These are phyloP conservation scores for Rhynchospora breviuscula DNA, from an alignment of 176 grass and related monocot species.

Conservation along the genomic window DNA sequence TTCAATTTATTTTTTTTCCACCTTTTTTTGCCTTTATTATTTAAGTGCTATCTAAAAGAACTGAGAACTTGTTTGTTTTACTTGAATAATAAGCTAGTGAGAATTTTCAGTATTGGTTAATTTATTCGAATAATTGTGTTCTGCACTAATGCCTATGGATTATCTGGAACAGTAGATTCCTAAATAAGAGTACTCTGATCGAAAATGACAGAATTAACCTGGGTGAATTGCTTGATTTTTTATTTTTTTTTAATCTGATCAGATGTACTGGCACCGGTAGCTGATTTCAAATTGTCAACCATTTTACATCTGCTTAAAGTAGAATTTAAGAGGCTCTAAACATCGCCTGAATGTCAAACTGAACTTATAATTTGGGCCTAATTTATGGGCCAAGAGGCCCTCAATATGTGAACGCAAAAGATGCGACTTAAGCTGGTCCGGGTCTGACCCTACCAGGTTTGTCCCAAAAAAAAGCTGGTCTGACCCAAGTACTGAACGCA, in stretches of 20 bases:
- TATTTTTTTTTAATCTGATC: too few species aligned
- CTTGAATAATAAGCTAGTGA: slow-evolving; percentile 25
- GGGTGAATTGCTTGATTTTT: not conserved
- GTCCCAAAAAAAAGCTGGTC: too few species aligned
- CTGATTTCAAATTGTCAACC: not conserved
- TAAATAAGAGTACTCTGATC: not conserved
- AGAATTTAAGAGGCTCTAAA: not conserved
- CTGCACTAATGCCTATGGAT: not conserved
- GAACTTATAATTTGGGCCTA: not conserved
- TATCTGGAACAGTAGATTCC: not conserved
- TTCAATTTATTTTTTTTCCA: slow-evolving; percentile 44
- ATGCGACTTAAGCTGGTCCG: too few species aligned
- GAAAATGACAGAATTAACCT: not conserved
- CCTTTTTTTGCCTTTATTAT: slow-evolving; percentile 6
- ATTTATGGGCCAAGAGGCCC: not conserved
- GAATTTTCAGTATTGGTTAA: slow-evolving; percentile 23
- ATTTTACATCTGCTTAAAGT: not conserved
- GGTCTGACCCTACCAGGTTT: too few species aligned
- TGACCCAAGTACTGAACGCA: too few species aligned
- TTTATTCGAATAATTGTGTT: not conserved
- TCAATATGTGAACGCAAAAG: not conserved
- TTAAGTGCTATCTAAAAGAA: slow-evolving; percentile 17
- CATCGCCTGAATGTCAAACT: not conserved
- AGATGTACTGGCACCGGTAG: too few species aligned
- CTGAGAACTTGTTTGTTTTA: slow-evolving; percentile 17